A percentile compares a stretch with the other conserved stretches of the same genome.
Conservation (phyloP, 2,329 filamentous ascomycete genomes). For the Pseudogymnoascus sp. region DNA sequence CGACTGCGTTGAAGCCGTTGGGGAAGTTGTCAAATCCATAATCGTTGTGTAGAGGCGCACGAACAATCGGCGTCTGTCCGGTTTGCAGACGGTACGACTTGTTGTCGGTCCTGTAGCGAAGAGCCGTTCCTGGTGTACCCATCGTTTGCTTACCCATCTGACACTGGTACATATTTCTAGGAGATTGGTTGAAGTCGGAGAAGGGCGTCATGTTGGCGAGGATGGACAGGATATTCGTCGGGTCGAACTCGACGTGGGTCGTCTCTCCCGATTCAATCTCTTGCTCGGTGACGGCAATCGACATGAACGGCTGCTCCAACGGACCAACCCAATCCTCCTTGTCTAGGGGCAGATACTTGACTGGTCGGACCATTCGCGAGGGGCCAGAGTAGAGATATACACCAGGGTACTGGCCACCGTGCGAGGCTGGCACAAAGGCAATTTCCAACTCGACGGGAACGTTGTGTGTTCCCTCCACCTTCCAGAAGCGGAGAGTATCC, state of each 20-base stretch:
- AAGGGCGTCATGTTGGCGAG: slow-evolving; percentile 98
- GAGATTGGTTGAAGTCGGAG: slow-evolving; percentile 97
- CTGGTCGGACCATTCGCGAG: slow-evolving; percentile 80
- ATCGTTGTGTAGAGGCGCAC: slow-evolving; percentile 85
- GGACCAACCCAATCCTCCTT: slow-evolving; percentile 84
- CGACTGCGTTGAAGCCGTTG: slow-evolving; percentile 89
- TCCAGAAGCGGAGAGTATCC: slow-evolving; percentile 88
- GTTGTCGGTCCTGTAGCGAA: slow-evolving; percentile 88
- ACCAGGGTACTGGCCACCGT: slow-evolving; percentile 90
- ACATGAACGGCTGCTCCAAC: slow-evolving; percentile 97
- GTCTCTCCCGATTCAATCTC: slow-evolving; percentile 84
- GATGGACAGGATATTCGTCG: slow-evolving; percentile 95
- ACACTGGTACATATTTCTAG: slow-evolving; percentile 98
- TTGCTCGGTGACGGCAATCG: slow-evolving; percentile 81
- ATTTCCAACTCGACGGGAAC: slow-evolving; percentile 83
- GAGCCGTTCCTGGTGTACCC: slow-evolving; percentile 85
- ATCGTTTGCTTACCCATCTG: slow-evolving; percentile 99
- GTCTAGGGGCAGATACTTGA: slow-evolving; percentile 83
- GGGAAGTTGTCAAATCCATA: slow-evolving; percentile 98
- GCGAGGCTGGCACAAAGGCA: slow-evolving; percentile 80
- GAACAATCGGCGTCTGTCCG: slow-evolving; percentile 88
- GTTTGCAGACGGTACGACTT: slow-evolving; percentile 93
- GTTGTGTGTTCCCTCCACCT: slow-evolving; percentile 75
- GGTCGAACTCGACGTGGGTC: slow-evolving; percentile 88
- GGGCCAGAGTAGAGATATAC: slow-evolving; percentile 86